Evolutionary conservation across 306 rosid genomes (phyloP).

Genomic region (Sesbania bispinosa): DNA sequence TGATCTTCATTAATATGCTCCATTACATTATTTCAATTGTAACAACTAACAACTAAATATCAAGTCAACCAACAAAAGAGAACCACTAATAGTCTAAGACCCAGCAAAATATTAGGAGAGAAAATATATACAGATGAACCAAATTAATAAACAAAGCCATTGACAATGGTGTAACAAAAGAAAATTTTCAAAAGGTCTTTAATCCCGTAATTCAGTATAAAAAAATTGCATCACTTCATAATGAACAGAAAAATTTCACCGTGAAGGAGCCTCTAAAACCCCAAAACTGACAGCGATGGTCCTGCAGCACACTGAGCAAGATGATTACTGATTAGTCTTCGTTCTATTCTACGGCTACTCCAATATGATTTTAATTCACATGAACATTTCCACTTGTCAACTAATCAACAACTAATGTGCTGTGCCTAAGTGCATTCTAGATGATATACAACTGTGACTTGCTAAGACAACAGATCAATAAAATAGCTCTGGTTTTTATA

Average conservation of each 20-base stretch:
- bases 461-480: not conserved
- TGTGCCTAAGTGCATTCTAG: not conserved
- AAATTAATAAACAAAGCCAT: constrained; percentile 45
- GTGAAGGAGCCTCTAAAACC: constrained; percentile 23
- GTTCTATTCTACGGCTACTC: not conserved
- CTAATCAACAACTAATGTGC: not conserved
- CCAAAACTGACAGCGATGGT: constrained; percentile 24
- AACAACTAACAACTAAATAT: constrained; percentile 5
- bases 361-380: not conserved
- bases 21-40: not conserved
- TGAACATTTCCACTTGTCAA: not conserved
- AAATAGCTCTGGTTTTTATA: not conserved
- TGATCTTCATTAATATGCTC: not conserved
- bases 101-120: not conserved
- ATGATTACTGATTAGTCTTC: not conserved
- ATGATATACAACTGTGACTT: not conserved
- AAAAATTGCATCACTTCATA: constrained; percentile 38
- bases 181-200: constrained; percentile 16
- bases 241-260: constrained; percentile 40
- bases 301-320: constrained; percentile 41
- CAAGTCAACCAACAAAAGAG: constrained; percentile 25
- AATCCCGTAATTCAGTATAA: constrained; percentile 33
- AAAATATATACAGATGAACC: constrained; percentile 47
- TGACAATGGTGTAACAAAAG: constrained; percentile 18
- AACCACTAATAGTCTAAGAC: not conserved